Conservation (phyloP, 345 rosid species). For the Arabidopsis arenosa region DNA sequence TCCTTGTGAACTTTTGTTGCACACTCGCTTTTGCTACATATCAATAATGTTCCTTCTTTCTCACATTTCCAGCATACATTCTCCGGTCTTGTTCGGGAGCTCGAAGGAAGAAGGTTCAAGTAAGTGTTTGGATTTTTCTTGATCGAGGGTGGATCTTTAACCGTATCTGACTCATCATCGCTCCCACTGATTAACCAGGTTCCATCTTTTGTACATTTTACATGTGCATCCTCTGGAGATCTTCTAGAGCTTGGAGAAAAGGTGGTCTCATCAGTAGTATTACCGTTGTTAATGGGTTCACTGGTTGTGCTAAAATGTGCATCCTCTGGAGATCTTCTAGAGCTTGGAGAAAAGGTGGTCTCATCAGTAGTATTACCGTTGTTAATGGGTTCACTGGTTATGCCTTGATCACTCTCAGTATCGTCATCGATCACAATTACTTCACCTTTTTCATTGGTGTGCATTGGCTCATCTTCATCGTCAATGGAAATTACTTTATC, state of each 20-base stretch:
- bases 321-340: constrained; percentile 21
- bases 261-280: constrained; percentile 14
- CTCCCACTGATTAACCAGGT: constrained; percentile 39
- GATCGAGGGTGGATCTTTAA: constrained; percentile 14
- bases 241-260: constrained; percentile 20
- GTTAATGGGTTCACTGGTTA: neutral
- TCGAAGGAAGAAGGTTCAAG: constrained; percentile 20
- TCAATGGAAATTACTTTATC: constrained; percentile 21
- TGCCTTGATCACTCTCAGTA: constrained; percentile 29
- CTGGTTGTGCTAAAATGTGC: neutral
- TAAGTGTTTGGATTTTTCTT: constrained; percentile 16
- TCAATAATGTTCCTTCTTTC: constrained; percentile 38
- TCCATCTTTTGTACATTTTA: constrained; percentile 38
- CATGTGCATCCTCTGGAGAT: constrained; percentile 19
- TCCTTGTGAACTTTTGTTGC: constrained; percentile 38
- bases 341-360: constrained; percentile 19
- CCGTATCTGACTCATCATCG: constrained; percentile 35
- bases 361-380: constrained; percentile 9
- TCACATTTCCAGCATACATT: constrained; percentile 39
- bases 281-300: constrained; percentile 3
- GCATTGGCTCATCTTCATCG: constrained; percentile 34
- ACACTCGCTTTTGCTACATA: constrained; percentile 43
- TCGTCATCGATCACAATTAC: constrained; percentile 25
- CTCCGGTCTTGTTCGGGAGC: constrained; percentile 1
- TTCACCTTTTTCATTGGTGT: constrained; percentile 15